A percentile compares a stretch with the other conserved stretches of the same genome.
Conservation (phyloP, 2,329 filamentous ascomycete species). For the Fusarium nodosum region DNA sequence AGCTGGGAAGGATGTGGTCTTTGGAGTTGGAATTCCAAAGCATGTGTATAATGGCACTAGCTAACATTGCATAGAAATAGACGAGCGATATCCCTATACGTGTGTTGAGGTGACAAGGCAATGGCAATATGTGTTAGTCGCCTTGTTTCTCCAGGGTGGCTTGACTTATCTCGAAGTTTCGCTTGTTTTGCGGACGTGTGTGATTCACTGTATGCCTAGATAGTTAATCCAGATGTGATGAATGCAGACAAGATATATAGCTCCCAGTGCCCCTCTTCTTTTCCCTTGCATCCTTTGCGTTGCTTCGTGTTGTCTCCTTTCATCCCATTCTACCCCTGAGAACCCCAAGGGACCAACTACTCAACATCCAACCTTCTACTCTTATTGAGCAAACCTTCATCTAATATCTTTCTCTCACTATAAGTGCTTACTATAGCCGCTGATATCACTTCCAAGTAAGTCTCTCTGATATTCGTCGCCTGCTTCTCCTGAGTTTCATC, state of each 20-base stretch:
- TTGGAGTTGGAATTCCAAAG: conserved; percentile 36
- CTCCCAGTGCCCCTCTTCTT: too few species aligned
- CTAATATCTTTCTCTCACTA: not conserved
- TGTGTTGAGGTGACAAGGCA: not conserved
- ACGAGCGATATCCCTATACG: conserved; percentile 21
- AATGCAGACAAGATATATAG: not conserved
- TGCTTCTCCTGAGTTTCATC: not conserved
- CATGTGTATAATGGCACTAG: conserved; percentile 43
- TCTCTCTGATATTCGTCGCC: not conserved
- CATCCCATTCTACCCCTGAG: not conserved
- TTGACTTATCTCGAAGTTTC: too few species aligned
- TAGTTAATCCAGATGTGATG: not conserved
- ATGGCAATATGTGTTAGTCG: not conserved
- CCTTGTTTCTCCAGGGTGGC: not conserved
- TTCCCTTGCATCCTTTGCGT: not conserved
- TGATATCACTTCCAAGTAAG: not conserved
- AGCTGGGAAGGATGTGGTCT: conserved; percentile 23
- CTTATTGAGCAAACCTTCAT: not conserved
- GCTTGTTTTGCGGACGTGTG: not conserved
- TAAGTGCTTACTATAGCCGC: not conserved
- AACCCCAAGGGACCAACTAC: not conserved
- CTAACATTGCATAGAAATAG: conserved; percentile 45
- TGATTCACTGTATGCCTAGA: not conserved
- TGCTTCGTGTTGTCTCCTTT: not conserved
- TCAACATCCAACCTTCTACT: not conserved